Conservation (phyloP, 2,329 filamentous ascomycete genomes). For the Monascus ruber region DNA sequence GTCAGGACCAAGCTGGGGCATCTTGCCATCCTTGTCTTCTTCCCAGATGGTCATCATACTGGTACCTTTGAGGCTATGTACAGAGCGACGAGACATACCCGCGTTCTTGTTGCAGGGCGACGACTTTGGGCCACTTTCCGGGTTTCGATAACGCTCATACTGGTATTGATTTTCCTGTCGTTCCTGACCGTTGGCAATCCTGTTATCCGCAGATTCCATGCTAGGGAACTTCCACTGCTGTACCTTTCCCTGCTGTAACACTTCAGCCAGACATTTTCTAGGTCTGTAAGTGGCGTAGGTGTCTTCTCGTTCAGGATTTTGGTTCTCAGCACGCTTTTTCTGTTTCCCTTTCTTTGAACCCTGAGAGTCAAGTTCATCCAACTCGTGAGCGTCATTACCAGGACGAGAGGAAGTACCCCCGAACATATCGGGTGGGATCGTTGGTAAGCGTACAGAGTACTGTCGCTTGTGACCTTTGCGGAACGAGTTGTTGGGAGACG, state of each 20-base stretch:
- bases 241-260: no score
- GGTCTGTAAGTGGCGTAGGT: no score
- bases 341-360: conserved; percentile 3
- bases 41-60: conserved; percentile 29
- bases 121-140: not conserved
- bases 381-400: conserved; percentile 25
- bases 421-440: conserved; percentile 25
- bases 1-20: not conserved
- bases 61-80: not conserved
- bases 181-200: no score
- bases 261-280: no score
- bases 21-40: conserved; percentile 14
- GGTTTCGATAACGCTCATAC: no score
- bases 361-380: conserved; percentile 16
- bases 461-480: conserved; percentile 31
- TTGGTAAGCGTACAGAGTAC: conserved; percentile 33
- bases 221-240: not conserved
- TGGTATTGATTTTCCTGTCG: no score
- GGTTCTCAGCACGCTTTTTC: no score
- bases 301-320: no score
- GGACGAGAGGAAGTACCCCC: conserved; percentile 19
- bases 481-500: conserved; percentile 20
- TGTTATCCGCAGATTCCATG: not conserved
- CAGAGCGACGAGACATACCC: not conserved
- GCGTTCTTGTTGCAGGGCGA: not conserved